A percentile compares a stretch with the other conserved stretches of the same genome.
Evolutionary conservation across 345 rosid species (phyloP).

Genomic region (Capsella bursapastoris): DNA sequence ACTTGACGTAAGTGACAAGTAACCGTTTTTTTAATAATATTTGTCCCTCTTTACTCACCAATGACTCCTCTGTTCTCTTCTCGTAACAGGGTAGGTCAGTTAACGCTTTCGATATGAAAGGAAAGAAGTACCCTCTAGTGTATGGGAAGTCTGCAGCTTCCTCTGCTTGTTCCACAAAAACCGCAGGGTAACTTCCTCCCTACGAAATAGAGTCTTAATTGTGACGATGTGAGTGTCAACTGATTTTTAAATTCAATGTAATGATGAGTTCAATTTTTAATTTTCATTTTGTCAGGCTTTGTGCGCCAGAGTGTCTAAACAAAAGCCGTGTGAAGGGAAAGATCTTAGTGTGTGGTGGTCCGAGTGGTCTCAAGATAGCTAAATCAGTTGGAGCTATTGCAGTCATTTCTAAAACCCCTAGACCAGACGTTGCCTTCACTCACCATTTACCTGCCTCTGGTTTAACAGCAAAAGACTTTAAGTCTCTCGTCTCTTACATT

Average conservation of each 20-base stretch:
- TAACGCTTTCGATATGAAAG: slow-evolving; percentile 43
- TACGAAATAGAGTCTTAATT: not conserved
- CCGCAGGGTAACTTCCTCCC: slow-evolving; percentile 23
- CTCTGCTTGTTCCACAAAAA: not conserved
- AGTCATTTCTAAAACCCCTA: not conserved
- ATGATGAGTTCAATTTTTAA: not conserved
- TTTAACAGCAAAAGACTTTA: slow-evolving; percentile 1
- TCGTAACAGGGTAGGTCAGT: slow-evolving; percentile 48
- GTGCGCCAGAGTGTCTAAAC: slow-evolving; percentile 23
- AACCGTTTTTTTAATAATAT: not conserved
- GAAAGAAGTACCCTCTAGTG: slow-evolving; percentile 42
- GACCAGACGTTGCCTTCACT: slow-evolving; percentile 15
- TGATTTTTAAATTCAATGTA: not conserved
- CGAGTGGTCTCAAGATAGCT: not conserved
- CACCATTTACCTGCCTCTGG: slow-evolving; percentile 37
- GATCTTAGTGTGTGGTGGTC: slow-evolving; percentile 43
- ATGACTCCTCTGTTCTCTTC: not conserved
- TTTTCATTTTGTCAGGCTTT: slow-evolving; percentile 31
- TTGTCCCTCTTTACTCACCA: not conserved
- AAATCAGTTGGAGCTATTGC: slow-evolving; percentile 38
- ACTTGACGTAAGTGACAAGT: slow-evolving; percentile 46
- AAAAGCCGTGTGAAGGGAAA: slow-evolving; percentile 44
- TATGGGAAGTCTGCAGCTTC: slow-evolving; percentile 33
- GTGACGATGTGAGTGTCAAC: not conserved
- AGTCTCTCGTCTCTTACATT: slow-evolving; percentile 37